Percentiles rank a stretch among this genome's conserved stretches.
Conservation (phyloP, 768 basidiomycete species). For the Serpula lacrymans region DNA sequence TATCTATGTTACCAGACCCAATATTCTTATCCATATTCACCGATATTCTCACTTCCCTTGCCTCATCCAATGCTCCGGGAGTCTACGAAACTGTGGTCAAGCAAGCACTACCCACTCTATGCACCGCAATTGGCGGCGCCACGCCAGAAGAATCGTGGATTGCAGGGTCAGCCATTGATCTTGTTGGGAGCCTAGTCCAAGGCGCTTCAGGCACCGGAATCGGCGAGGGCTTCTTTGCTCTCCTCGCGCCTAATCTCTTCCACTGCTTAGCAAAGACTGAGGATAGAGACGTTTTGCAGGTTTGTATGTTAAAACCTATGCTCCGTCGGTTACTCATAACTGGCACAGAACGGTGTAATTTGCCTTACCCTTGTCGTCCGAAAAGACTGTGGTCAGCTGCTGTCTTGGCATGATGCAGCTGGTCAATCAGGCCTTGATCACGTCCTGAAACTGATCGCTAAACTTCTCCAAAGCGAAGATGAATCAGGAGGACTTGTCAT, state of each 20-base stretch:
- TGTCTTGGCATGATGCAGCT: constrained; percentile 66
- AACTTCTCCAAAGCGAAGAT: constrained; percentile 71
- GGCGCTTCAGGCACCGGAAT: constrained; percentile 63
- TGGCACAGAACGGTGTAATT: constrained; percentile 68
- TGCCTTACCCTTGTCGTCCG: constrained; percentile 82
- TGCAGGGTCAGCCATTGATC: constrained; percentile 77
- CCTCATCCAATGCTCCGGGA: constrained; percentile 52
- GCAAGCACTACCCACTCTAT: constrained; percentile 70
- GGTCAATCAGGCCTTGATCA: constrained; percentile 76
- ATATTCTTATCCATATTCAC: constrained; percentile 83
- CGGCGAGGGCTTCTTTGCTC: constrained; percentile 77
- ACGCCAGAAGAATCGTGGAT: constrained; percentile 69
- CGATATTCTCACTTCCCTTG: constrained; percentile 73
- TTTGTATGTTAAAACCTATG: constrained; percentile 20
- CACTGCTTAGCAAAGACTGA: constrained; percentile 64
- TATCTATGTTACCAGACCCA: constrained; percentile 57
- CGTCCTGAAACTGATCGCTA: constrained; percentile 72
- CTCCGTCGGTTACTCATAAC: background rate
- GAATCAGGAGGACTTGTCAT: constrained; percentile 93
- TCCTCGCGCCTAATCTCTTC: constrained; percentile 75
- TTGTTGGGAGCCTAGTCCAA: constrained; percentile 67
- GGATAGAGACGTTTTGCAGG: constrained; percentile 85
- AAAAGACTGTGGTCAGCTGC: constrained; percentile 80
- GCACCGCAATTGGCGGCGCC: constrained; percentile 56
- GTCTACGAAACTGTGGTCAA: constrained; percentile 74